Percentiles rank a stretch among this genome's conserved stretches.
Evolutionary conservation across 2,329 filamentous ascomycete species (phyloP).

Genomic region (Fusarium cyanostomum): DNA sequence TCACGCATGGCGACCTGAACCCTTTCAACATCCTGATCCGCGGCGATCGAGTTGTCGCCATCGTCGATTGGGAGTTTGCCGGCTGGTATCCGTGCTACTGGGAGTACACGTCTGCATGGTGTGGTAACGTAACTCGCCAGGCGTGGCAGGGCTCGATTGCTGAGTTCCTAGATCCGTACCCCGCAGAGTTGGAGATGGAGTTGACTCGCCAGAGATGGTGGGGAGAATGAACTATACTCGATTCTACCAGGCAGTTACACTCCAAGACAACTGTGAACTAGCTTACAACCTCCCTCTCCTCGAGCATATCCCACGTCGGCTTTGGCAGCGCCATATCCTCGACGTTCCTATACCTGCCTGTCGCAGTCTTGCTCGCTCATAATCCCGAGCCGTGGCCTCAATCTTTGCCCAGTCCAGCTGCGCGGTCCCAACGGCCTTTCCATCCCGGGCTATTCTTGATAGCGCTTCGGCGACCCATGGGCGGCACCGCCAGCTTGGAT

Average conservation of each 20-base stretch:
- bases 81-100: slow-evolving; percentile 49
- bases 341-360: slow-evolving; percentile 12
- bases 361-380: slow-evolving; percentile 46
- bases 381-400: slow-evolving; percentile 47
- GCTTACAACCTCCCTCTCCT: slow-evolving; percentile 36
- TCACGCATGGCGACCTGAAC: slow-evolving; percentile 59
- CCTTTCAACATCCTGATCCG: slow-evolving; percentile 54
- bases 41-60: slow-evolving; percentile 54
- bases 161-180: neutral
- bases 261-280: slow-evolving; percentile 2
- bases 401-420: slow-evolving; percentile 51
- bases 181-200: slow-evolving; percentile 2
- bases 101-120: slow-evolving; percentile 45
- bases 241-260: neutral
- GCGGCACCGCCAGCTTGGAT: slow-evolving; percentile 52
- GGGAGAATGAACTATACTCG: slow-evolving; percentile 1
- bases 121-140: neutral
- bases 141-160: neutral
- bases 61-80: slow-evolving; percentile 51
- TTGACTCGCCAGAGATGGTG: slow-evolving; percentile 66
- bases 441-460: slow-evolving; percentile 46
- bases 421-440: slow-evolving; percentile 50
- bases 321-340: slow-evolving; percentile 34
- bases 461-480: slow-evolving; percentile 52
- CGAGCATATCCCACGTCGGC: slow-evolving; percentile 44